phyloP scores from a whole-genome alignment of 129 eudicot species.

The Chrysanthemum makinoi region DNA sequence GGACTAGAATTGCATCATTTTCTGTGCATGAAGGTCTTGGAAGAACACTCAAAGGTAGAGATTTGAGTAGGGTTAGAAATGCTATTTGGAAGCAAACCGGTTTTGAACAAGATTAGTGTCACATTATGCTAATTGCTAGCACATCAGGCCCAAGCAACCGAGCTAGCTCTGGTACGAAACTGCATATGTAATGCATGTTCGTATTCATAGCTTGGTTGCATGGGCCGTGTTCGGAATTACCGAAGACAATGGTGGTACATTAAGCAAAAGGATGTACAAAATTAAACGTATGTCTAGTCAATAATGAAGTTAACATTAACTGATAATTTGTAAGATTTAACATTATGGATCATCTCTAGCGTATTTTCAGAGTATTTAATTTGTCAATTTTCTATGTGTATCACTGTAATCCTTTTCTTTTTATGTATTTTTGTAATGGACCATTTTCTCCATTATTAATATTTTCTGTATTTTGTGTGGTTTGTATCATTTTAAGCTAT shows the following conservation, averaged over 20 bases:
- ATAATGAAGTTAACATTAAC: slow-evolving; percentile 30
- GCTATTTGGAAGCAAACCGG: slow-evolving; percentile 93
- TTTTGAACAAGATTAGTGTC: slow-evolving; percentile 44
- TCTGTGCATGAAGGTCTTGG: slow-evolving; percentile 89
- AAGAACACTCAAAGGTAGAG: slow-evolving; percentile 83
- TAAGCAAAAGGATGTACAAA: slow-evolving; percentile 25
- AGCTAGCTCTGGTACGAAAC: too few relatives aligned
- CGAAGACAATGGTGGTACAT: background rate
- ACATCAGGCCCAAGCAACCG: too few relatives aligned
- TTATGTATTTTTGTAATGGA: slow-evolving; percentile 13
- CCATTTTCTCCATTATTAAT: background rate
- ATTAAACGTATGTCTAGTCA: slow-evolving; percentile 3
- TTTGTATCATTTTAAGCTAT: background rate
- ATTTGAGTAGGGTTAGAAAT: slow-evolving; percentile 81
- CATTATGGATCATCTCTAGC: slow-evolving; percentile 12
- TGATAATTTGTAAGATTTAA: slow-evolving; percentile 27
- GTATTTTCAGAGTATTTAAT: slow-evolving; percentile 12
- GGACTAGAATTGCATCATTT: slow-evolving; percentile 63
- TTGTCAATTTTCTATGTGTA: slow-evolving; percentile 11
- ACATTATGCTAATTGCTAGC: background rate
- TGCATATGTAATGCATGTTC: too few relatives aligned
- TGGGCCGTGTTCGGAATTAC: too few relatives aligned
- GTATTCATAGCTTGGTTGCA: too few relatives aligned
- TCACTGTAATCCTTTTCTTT: background rate
- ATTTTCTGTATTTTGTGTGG: slow-evolving; percentile 6